These are phyloP conservation scores for Globisporangium lucens DNA, from an alignment of 352 stramenopile species.

Conservation along the genomic window DNA sequence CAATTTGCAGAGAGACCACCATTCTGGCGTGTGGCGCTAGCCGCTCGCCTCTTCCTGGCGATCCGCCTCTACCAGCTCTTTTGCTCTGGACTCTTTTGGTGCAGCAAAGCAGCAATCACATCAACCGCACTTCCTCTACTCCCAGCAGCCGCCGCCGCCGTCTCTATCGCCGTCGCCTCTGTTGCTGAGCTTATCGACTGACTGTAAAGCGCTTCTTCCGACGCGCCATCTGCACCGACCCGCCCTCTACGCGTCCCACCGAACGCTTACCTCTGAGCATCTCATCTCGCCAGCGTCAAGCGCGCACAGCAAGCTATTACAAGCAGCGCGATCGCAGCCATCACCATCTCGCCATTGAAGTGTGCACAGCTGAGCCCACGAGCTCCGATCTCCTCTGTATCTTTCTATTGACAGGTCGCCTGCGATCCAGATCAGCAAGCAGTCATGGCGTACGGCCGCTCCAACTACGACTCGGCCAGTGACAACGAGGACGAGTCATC, in stretches of 20 bases:
- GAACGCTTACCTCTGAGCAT: background rate
- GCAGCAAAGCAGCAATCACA: background rate
- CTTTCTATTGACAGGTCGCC: background rate
- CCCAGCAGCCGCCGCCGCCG: background rate
- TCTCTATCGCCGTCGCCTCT: background rate
- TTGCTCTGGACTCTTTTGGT: slow-evolving; percentile 5
- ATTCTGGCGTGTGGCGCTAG: background rate
- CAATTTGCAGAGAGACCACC: background rate
- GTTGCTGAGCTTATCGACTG: background rate
- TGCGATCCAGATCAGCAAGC: background rate
- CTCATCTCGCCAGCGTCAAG: background rate
- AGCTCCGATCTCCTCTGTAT: background rate
- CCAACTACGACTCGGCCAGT: slow-evolving; percentile 16
- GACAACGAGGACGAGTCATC: slow-evolving; percentile 58
- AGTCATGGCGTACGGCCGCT: slow-evolving; percentile 20
- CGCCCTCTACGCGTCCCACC: background rate
- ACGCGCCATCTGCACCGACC: slow-evolving; percentile 2
- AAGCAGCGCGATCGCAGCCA: background rate
- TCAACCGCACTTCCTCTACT: background rate
- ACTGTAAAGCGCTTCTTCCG: background rate
- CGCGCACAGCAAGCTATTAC: background rate
- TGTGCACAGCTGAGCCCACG: slow-evolving; percentile 3
- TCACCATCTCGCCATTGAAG: background rate
- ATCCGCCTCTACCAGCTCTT: slow-evolving; percentile 7
- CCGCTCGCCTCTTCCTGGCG: background rate